Evolutionary conservation across 805 yeast species (phyloP).

Genomic region (Wickerhamiella shivajii): DNA sequence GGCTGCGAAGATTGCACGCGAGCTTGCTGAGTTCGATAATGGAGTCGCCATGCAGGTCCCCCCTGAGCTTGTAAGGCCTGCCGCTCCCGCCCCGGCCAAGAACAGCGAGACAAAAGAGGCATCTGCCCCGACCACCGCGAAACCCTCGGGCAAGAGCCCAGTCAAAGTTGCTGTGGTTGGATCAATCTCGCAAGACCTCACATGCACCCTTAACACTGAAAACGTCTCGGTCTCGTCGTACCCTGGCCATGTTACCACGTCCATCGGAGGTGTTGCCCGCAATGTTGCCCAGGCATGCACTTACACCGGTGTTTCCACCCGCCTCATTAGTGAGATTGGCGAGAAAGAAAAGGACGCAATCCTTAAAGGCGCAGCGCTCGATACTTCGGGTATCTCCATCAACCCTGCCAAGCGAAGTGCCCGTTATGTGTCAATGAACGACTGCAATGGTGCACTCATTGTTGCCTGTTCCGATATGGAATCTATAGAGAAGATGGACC

Average conservation of each 20-base stretch:
- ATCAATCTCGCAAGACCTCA: slow-evolving; percentile 61
- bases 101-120: not conserved
- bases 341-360: slow-evolving; percentile 29
- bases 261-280: slow-evolving; percentile 76
- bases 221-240: slow-evolving; percentile 40
- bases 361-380: slow-evolving; percentile 17
- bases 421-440: slow-evolving; percentile 60
- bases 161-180: slow-evolving; percentile 42
- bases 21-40: slow-evolving; percentile 23
- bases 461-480: slow-evolving; percentile 79
- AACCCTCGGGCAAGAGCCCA: not conserved
- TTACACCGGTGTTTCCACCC: slow-evolving; percentile 23
- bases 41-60: slow-evolving; percentile 1
- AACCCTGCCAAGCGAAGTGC: slow-evolving; percentile 34
- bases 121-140: not conserved
- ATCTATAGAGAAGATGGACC: slow-evolving; percentile 39
- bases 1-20: slow-evolving; percentile 53
- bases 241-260: slow-evolving; percentile 43
- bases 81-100: not conserved
- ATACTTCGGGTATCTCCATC: slow-evolving; percentile 29
- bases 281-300: slow-evolving; percentile 57
- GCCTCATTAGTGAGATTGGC: slow-evolving; percentile 48
- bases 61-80: not conserved
- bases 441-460: slow-evolving; percentile 43
- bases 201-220: slow-evolving; percentile 33